phyloP scores from a whole-genome alignment of 2,329 filamentous ascomycete genomes.

The Cercospora berteroae region DNA sequence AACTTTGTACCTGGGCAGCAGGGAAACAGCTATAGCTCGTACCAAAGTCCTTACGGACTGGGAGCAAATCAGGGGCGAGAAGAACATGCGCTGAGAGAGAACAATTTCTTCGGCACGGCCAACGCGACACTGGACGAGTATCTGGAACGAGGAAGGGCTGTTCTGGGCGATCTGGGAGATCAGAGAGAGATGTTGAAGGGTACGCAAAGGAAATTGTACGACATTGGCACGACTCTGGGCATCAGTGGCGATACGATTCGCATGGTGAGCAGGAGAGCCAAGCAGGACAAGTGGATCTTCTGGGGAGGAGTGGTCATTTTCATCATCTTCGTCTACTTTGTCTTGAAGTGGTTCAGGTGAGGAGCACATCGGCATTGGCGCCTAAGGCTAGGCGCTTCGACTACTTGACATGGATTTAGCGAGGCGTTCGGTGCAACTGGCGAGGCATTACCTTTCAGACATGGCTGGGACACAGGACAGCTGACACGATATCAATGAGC shows the following conservation, averaged over 20 bases:
- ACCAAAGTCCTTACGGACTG: constrained; percentile 39
- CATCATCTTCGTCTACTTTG: constrained; percentile 87
- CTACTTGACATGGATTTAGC: constrained; percentile 11
- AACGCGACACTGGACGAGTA: constrained; percentile 90
- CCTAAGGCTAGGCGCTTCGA: background rate
- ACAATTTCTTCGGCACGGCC: constrained; percentile 79
- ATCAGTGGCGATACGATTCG: constrained; percentile 94
- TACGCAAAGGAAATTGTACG: constrained; percentile 87
- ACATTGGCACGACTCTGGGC: constrained; percentile 88
- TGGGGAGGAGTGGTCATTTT: constrained; percentile 82
- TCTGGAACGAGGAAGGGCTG: constrained; percentile 83
- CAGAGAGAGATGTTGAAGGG: constrained; percentile 94
- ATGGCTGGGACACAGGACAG: constrained; percentile 1
- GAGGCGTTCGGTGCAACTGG: constrained; percentile 14
- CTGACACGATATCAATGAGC: constrained; percentile 6
- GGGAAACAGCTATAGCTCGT: constrained; percentile 43
- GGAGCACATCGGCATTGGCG: background rate
- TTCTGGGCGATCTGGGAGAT: constrained; percentile 81
- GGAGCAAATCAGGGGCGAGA: constrained; percentile 54
- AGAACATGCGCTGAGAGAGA: constrained; percentile 80
- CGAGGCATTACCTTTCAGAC: background rate
- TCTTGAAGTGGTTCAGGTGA: constrained; percentile 68
- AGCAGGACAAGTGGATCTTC: constrained; percentile 98
- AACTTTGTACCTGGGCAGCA: constrained; percentile 35
- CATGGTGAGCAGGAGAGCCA: constrained; percentile 88